These are phyloP conservation scores for Colletotrichum agaves DNA, from an alignment of 2,329 filamentous ascomycete species.

Conservation along the genomic window DNA sequence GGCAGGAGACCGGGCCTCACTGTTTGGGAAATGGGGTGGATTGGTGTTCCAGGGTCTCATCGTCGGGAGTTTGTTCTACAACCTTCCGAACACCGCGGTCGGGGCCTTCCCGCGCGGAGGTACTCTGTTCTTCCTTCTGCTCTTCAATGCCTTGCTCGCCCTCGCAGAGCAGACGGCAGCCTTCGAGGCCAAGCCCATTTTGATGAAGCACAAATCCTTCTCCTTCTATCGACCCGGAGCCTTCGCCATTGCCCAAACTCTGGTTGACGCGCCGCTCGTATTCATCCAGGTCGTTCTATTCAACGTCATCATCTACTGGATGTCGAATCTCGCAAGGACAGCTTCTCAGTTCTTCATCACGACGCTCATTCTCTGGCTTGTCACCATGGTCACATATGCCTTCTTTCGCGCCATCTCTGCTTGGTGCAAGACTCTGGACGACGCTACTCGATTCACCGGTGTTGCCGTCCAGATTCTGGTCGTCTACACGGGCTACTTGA, in stretches of 20 bases:
- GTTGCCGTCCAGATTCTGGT: conserved; percentile 43
- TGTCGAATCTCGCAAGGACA: conserved; percentile 65
- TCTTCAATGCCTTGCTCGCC: conserved; percentile 72
- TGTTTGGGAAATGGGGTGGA: conserved; percentile 48
- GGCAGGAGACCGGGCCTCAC: conserved; percentile 47
- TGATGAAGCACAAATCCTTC: conserved; percentile 77
- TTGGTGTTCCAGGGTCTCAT: conserved; percentile 49
- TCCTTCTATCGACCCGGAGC: conserved; percentile 74
- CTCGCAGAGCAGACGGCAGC: conserved; percentile 69
- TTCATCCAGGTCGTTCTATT: conserved; percentile 69
- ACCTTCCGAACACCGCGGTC: conserved; percentile 47
- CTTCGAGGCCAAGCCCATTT: conserved; percentile 71
- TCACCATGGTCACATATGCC: conserved; percentile 65
- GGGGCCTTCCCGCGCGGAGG: conserved; percentile 70
- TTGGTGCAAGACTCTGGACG: conserved; percentile 59
- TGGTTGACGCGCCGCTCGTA: conserved; percentile 63
- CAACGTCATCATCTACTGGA: conserved; percentile 69
- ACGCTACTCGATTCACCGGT: conserved; percentile 48
- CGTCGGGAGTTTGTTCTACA: conserved; percentile 46
- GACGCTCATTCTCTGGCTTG: conserved; percentile 62
- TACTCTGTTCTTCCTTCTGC: conserved; percentile 69
- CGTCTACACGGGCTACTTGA: conserved; percentile 56
- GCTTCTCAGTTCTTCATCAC: conserved; percentile 72
- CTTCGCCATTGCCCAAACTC: conserved; percentile 55
- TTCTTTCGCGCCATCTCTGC: conserved; percentile 63